Evolutionary conservation across 2,329 filamentous ascomycete species (phyloP), one percentile per base, ranked within the genome.

Genomic region (Neurospora sp.): DNA sequence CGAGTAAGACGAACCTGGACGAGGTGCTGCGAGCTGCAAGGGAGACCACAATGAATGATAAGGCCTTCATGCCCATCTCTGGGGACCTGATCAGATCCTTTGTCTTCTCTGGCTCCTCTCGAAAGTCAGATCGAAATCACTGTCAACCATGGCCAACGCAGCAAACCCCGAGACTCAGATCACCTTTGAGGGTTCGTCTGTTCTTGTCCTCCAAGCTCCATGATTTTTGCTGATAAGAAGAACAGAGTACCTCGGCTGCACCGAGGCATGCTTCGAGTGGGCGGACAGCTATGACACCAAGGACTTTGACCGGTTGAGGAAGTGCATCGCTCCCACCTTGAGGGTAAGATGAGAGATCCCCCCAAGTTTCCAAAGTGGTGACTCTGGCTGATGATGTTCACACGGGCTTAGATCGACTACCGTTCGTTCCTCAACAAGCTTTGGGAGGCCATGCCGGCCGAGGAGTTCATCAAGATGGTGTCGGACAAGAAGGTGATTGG

Each of bases 221-320:
- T 36, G 8, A 46, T 15, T 12, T 85, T 77, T 89, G 82, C 79
- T 89, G 88, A 77, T 41, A 8, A 28, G 1, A 1, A 11, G 8
- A 1, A 17, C 71, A 83, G 85, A 87, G 75, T 83, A 83, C 74
- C 81, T 85, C 76, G 84, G 83, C 67, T 80, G 83, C 75, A 81
- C 80, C 71, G 77, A 82, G 67, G 81, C 83, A 41, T 80, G 83
- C 74, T 89, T 86, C 78, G 85, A 89, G 76, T 90, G 88, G 88
- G 87, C 86, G 70, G 87, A 89, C 77, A 87, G 84, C 81, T 89
- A 89, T 79, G 87, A 89, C 78, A 84, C 83, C 78, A 90, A 90
- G 79, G 86, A 90, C 80, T 90, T 88, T 87, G 81, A 83, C 15
- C 84, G 87, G 68, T 83, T 90, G 37, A 77, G 81, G 73, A 86